Evolutionary conservation across 192 early-diverging fungal genomes (phyloP).

Genomic region (Backusella morwellensis): DNA sequence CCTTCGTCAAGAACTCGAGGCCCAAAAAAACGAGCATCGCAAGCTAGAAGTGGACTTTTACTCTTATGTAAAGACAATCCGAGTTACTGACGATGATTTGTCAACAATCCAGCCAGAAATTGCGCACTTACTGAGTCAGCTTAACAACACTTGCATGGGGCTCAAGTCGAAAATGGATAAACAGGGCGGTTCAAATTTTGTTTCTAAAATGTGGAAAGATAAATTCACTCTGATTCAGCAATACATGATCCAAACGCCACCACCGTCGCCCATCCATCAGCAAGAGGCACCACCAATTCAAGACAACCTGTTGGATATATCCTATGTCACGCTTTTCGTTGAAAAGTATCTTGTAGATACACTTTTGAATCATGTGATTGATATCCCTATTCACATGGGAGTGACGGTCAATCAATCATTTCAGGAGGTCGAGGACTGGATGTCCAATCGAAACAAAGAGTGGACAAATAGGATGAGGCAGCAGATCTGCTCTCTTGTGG

Average conservation of each 20-base stretch:
- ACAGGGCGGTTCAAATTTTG: conserved; percentile 12
- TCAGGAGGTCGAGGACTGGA: conserved; percentile 24
- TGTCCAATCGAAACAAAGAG: conserved; percentile 14
- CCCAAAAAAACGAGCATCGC: conserved; percentile 4
- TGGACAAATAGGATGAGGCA: conserved; percentile 25
- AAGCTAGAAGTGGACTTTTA: conserved; percentile 27
- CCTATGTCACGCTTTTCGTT: conserved; percentile 23
- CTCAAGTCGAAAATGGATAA: conserved; percentile 13
- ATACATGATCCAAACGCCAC: conserved; percentile 5
- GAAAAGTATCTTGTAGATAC: conserved; percentile 27
- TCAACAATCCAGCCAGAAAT: conserved; percentile 45
- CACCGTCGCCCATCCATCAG: background rate
- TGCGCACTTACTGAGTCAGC: conserved; percentile 27
- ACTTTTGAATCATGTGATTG: conserved; percentile 9
- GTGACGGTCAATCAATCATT: conserved; percentile 22
- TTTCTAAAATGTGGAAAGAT: conserved; percentile 10
- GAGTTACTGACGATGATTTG: conserved; percentile 49
- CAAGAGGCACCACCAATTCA: background rate
- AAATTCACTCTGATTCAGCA: background rate
- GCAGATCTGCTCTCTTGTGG: conserved; percentile 20
- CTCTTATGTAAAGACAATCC: conserved; percentile 30
- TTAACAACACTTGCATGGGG: conserved; percentile 28
- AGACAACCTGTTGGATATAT: conserved; percentile 3
- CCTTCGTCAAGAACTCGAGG: conserved; percentile 4
- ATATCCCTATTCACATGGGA: conserved; percentile 27